Evolutionary conservation across 192 early-diverging fungal genomes (phyloP), one percentile per base, ranked within the genome.

Genomic region (Umbelopsis sp.): DNA sequence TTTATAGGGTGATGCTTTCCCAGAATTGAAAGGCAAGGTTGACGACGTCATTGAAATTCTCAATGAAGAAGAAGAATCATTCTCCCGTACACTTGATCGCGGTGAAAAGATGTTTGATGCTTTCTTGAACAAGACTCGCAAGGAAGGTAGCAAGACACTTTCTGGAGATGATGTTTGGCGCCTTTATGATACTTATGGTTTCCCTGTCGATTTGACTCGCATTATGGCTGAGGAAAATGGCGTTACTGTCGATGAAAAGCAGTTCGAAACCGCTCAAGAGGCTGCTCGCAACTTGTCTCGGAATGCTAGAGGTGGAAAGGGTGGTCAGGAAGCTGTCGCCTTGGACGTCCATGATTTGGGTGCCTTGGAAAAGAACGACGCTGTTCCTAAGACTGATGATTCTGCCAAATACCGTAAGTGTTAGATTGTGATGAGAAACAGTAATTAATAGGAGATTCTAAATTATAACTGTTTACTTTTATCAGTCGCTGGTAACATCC

Each of bases 131-230:
- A 91, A 85, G 69, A 81, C 90, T 52, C 89, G 91, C 36, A 84
- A 92, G 47, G 70, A 88, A 22, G 85, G 87, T 38, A 70, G 82
- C 41, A 87, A 56, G 5, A 77, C 83, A 16, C 85, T 98, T 36
- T 88, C 90, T 24, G 97, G 97, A 36, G 87, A 86, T 49, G 94
- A 95, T 80, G 97, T 95, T 11, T 99, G 96, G 96, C 88, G 95
- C n/a, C 80, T 99, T 78, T 99, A 99, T 72, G 97, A 98, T 75
- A 99, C 97, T 16, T 99, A 95, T 78, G 97, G 97, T 34, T 99
- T 99, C 90, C 97, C 97, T 5, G 94, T 97, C 1, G 97, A 99
- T 79, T 86, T 99, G 54, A 99, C 97, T 12, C 92, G 94, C 52
- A 78, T 99, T 59, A 98, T 99, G 96, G 96, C 97, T n/a, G 95